Conservation (phyloP, 2,329 filamentous ascomycete genomes). For the Parascedosporium putredinis region DNA sequence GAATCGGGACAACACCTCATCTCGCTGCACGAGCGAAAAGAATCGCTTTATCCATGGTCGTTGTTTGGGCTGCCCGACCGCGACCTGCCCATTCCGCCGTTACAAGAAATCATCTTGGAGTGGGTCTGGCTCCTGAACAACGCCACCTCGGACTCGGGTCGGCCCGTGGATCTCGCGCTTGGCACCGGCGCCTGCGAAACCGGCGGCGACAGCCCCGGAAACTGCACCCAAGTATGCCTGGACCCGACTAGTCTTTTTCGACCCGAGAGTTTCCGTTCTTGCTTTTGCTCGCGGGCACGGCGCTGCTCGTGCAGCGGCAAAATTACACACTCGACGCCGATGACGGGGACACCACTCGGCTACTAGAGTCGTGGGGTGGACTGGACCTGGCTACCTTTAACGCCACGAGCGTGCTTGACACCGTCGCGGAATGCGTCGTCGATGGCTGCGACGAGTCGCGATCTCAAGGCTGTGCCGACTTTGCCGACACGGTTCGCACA, state of each 20-base stretch:
- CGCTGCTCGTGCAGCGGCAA: not conserved
- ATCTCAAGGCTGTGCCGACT: not conserved
- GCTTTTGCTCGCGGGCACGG: not conserved
- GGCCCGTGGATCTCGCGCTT: not conserved
- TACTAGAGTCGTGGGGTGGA: not conserved
- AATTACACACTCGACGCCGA: constrained; percentile 1
- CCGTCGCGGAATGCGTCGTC: not conserved
- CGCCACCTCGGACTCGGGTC: not conserved
- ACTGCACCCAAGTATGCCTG: not conserved
- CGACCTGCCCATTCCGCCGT: not conserved
- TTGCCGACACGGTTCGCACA: not conserved
- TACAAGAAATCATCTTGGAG: not conserved
- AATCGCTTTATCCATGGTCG: not conserved
- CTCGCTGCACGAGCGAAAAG: too few species aligned
- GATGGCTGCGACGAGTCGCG: constrained; percentile 1
- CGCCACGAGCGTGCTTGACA: not conserved
- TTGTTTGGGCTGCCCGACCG: not conserved
- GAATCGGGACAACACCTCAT: too few species aligned
- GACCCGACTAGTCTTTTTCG: not conserved
- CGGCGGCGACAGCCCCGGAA: not conserved
- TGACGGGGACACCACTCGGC: not conserved
- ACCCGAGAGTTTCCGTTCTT: not conserved
- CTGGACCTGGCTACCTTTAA: constrained; percentile 1
- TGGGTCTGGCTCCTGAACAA: not conserved
- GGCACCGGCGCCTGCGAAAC: not conserved